These are phyloP conservation scores for Coprinellus aureogranulatus DNA, from an alignment of 768 basidiomycete genomes.

Conservation along the genomic window DNA sequence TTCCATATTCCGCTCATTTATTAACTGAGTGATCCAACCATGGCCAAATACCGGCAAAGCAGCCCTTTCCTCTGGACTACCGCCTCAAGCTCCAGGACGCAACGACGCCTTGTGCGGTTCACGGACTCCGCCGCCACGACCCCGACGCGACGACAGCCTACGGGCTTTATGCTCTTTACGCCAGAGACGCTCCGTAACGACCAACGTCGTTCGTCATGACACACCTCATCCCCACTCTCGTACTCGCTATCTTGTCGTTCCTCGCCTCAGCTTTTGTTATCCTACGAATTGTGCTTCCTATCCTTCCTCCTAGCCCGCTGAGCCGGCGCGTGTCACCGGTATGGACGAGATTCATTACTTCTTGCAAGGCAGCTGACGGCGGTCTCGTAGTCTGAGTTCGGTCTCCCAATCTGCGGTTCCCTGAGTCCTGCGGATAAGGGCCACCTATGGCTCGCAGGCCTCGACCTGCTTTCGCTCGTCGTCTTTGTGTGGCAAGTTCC, in stretches of 20 bases:
- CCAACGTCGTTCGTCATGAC: slow-evolving; percentile 47
- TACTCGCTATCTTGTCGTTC: slow-evolving; percentile 70
- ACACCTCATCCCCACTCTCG: slow-evolving; percentile 63
- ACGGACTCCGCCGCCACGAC: slow-evolving; percentile 28
- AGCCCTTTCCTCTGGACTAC: slow-evolving; percentile 13
- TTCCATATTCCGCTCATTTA: no score
- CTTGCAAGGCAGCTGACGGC: slow-evolving; percentile 3
- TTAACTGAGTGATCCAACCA: no score
- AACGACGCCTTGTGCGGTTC: no score
- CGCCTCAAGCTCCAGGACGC: slow-evolving; percentile 12
- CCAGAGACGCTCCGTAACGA: slow-evolving; percentile 46
- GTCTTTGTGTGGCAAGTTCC: slow-evolving; percentile 69
- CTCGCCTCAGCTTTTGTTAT: slow-evolving; percentile 71
- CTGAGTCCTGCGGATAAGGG: slow-evolving; percentile 68
- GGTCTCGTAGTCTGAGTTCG: slow-evolving; percentile 65
- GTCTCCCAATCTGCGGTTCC: slow-evolving; percentile 64
- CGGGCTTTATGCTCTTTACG: slow-evolving; percentile 40
- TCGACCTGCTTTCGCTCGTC: slow-evolving; percentile 61
- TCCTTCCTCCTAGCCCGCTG: slow-evolving; percentile 69
- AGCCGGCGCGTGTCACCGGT: slow-evolving; percentile 75
- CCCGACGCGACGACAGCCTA: slow-evolving; percentile 38
- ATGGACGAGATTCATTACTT: slow-evolving; percentile 22
- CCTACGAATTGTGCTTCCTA: slow-evolving; percentile 72
- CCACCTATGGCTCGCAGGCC: slow-evolving; percentile 69
- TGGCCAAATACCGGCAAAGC: no score